Base-by-base conservation (phyloP, 148 eudicot species). In the Silene latifolia region DNA sequence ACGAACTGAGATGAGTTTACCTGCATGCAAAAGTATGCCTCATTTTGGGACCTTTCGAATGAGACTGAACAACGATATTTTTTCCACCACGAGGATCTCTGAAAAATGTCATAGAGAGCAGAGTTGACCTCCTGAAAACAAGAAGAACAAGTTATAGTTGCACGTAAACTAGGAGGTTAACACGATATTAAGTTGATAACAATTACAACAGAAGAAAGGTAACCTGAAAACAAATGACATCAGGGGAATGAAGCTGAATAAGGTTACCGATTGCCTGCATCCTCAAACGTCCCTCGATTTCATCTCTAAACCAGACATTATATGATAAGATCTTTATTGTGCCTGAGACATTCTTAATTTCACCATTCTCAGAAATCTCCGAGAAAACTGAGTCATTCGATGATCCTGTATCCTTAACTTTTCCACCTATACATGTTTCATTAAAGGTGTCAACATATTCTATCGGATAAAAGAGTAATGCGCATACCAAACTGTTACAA, bases 291-390 rank as follows among this genome's bases (percentile, higher is more conserved):
- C 91, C 66, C 85, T 92, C 97, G 74, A 92, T 46, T 44, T 96
- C 99, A 80, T 92, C 99, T 11, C 91, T 80, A 61, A 96, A 96
- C 98, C 98, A 96, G 53, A 92, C 88, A 83, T 96, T 96, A 79
- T 92, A 94, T 72, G 87, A 86, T 82, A 94, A 80, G 82, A 94
- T 84, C 88, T 90, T 94, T 79, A 88, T 79, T 64, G 65, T 73
- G 20, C 35, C 74, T 3, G 76, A 44, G 68, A 68, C 83, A 27
- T 83, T 75, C 54, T 56, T 59, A 53, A 73, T n/a, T 23, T 58
- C 76, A 63, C 57, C 24, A 47, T 73, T 71, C 21, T 69, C 82
- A 3, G 71, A 15, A 24, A 61, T 54, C 61, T 71, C 78, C 27
- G 17, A 12, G 61, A 64, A 53, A 20, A 21, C 20, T 8, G 79